These are phyloP conservation scores for Mycena venus DNA, from an alignment of 768 basidiomycete genomes.

Conservation along the genomic window DNA sequence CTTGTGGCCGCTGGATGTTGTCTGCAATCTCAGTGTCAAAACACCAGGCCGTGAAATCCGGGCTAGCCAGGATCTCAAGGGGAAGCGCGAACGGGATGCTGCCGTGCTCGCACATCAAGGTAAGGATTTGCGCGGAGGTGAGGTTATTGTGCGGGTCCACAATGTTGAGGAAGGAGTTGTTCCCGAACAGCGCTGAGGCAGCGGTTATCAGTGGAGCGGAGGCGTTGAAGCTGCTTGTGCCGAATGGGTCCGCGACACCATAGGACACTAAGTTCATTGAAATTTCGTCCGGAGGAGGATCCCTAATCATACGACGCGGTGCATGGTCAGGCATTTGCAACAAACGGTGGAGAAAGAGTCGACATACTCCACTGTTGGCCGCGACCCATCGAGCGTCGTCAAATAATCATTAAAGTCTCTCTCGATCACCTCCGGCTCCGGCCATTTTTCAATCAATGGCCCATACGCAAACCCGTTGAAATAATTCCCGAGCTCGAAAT, in stretches of 20 bases:
- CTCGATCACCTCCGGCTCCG: background rate
- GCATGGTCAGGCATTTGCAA: background rate
- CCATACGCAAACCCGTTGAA: conserved; percentile 5
- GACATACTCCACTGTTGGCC: background rate
- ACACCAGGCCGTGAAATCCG: background rate
- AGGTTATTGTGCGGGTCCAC: background rate
- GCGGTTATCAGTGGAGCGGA: background rate
- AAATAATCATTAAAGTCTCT: conserved; percentile 1
- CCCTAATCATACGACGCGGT: background rate
- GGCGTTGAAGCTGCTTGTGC: background rate
- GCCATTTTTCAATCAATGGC: conserved; percentile 9
- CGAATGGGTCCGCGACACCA: background rate
- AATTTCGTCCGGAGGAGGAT: background rate
- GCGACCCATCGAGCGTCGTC: background rate
- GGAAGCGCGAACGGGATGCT: background rate
- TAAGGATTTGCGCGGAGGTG: background rate
- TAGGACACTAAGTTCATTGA: background rate
- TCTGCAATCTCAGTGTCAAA: background rate
- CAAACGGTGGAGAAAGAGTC: background rate
- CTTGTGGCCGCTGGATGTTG: background rate
- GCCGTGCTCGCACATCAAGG: background rate
- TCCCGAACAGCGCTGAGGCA: conserved; percentile 1
- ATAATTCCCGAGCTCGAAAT: conserved; percentile 10
- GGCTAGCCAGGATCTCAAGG: background rate
- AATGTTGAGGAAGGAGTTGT: conserved; percentile 8